These are phyloP conservation scores for Schoenoplectus triqueter DNA, from an alignment of 202 grass and related monocot genomes.

Conservation along the genomic window DNA sequence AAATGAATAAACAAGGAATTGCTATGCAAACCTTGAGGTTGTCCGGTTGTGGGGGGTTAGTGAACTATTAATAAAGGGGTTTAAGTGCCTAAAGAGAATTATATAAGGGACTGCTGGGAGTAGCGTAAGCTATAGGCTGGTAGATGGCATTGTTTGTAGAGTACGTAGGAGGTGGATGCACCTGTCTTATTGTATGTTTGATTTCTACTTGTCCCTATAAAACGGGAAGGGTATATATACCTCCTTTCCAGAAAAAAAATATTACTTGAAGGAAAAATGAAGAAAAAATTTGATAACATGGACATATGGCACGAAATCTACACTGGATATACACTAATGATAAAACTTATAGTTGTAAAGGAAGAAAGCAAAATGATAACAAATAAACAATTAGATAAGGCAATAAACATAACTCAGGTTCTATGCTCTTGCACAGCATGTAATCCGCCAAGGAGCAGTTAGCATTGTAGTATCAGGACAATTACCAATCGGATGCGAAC, in stretches of 20 bases:
- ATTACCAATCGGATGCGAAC: constrained; percentile 56
- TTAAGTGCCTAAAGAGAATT: too few species aligned
- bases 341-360: constrained; percentile 3
- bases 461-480: constrained; percentile 57
- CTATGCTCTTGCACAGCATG: constrained; percentile 22
- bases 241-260: not conserved
- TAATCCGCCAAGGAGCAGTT: constrained; percentile 48
- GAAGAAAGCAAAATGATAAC: not conserved
- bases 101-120: not conserved
- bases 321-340: constrained; percentile 34
- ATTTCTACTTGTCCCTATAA: not conserved
- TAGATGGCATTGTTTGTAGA: not conserved
- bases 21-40: not conserved
- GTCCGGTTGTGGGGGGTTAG: not conserved
- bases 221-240: not conserved
- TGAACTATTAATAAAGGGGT: not conserved
- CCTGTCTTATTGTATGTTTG: not conserved
- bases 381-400: not conserved
- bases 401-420: not conserved
- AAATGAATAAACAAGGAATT: not conserved
- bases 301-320: constrained; percentile 21
- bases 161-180: not conserved
- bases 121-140: not conserved
- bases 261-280: not conserved
- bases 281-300: not conserved